A percentile compares a stretch with the other conserved stretches of the same genome.
phyloP scores from a whole-genome alignment of 1,284 basidiomycete genomes.

The Microbotryomycetes sp. region DNA sequence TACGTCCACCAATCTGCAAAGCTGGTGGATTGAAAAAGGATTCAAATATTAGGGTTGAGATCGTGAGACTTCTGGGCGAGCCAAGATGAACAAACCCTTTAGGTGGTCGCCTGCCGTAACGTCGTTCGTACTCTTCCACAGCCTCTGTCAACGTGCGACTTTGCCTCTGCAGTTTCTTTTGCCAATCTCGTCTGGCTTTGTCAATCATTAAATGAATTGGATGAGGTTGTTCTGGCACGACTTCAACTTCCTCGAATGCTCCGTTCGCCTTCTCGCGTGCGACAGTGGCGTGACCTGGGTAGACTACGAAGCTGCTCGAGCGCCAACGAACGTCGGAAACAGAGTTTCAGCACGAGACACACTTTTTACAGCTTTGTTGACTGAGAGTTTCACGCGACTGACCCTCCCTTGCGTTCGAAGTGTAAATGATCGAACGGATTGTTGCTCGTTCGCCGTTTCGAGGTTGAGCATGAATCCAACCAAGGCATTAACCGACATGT shows the following conservation, averaged over 20 bases:
- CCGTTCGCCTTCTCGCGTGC: neutral
- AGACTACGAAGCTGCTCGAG: neutral
- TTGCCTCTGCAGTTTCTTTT: conserved; percentile 8
- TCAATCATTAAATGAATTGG: conserved; percentile 15
- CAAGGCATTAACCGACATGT: too few species aligned
- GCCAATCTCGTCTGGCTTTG: conserved; percentile 9
- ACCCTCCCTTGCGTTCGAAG: neutral
- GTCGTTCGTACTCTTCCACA: conserved; percentile 25
- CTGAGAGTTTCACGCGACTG: neutral
- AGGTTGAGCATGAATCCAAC: too few species aligned
- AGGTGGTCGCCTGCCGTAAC: conserved; percentile 28
- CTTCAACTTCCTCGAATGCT: neutral
- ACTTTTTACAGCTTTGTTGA: neutral
- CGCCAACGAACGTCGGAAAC: neutral
- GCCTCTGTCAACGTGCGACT: conserved; percentile 25
- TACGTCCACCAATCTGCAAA: conserved; percentile 33
- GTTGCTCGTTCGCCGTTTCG: too few species aligned
- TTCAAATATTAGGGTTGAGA: too few species aligned
- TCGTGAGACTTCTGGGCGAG: too few species aligned
- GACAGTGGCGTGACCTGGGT: neutral
- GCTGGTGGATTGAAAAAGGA: too few species aligned
- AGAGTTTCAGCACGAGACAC: too few species aligned
- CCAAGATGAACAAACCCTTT: conserved; percentile 7
- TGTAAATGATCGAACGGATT: neutral
- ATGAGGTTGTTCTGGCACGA: conserved; percentile 17